Conservation (phyloP, 208 protist genomes). For the Leishmania arabica region DNA sequence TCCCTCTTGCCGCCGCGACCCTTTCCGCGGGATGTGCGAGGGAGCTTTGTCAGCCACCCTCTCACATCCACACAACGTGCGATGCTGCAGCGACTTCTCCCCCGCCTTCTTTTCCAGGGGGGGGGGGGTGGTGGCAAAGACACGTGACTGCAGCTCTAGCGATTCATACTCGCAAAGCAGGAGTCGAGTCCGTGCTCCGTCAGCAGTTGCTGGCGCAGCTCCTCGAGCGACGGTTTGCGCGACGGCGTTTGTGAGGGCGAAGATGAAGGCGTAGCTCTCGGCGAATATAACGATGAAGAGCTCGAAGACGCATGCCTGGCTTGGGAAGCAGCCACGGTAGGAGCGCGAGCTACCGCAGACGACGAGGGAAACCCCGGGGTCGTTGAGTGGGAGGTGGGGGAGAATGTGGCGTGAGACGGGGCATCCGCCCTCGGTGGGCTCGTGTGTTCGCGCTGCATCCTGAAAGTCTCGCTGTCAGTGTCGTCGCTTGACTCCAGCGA, state of each 20-base stretch:
- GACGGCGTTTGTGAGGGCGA: not conserved
- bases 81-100: not conserved
- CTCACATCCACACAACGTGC: not conserved
- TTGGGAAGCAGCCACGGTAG: not conserved
- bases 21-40: not conserved
- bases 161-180: not conserved
- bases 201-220: slow-evolving; percentile 19
- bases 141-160: not conserved
- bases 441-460: not conserved
- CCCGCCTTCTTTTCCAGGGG: not conserved
- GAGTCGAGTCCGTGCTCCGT: slow-evolving; percentile 13
- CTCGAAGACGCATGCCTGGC: slow-evolving; percentile 4
- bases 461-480: not conserved
- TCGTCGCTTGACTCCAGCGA: slow-evolving; percentile 7
- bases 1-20: not conserved
- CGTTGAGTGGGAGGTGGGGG: not conserved
- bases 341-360: not conserved
- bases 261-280: not conserved
- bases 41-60: not conserved
- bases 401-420: not conserved
- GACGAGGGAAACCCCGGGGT: not conserved
- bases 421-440: not conserved
- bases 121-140: not conserved
- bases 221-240: slow-evolving; percentile 1
- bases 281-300: not conserved